Conservation (phyloP, 139 green algal genomes). For the Auxenochlorella protothecoides region DNA sequence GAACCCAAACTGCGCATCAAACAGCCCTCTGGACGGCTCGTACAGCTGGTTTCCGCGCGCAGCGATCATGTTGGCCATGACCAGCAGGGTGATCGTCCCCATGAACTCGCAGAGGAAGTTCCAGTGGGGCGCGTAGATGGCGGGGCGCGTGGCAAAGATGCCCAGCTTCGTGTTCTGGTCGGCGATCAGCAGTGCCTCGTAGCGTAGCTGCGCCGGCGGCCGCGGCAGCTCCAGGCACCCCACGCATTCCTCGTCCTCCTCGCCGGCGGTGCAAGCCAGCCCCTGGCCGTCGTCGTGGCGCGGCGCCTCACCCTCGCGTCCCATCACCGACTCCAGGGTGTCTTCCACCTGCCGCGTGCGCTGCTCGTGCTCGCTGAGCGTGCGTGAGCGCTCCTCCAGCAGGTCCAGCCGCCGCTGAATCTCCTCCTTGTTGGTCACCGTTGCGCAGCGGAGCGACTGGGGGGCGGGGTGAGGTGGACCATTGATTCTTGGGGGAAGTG, state of each 20-base stretch:
- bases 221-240: too few species aligned
- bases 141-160: constrained; percentile 53
- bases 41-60: constrained; percentile 5
- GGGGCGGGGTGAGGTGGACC: too few species aligned
- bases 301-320: neutral
- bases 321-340: neutral
- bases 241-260: neutral
- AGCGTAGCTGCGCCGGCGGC: too few species aligned
- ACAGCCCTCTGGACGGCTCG: neutral
- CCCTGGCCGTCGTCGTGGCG: too few species aligned
- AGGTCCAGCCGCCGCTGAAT: too few species aligned
- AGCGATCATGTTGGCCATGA: constrained; percentile 17
- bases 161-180: constrained; percentile 57
- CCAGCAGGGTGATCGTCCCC: constrained; percentile 12
- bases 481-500: too few species aligned
- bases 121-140: constrained; percentile 37
- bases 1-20: neutral
- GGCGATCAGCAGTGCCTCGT: constrained; percentile 14
- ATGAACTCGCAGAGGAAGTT: constrained; percentile 26
- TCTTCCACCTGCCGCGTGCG: neutral
- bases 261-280: too few species aligned
- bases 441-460: too few species aligned
- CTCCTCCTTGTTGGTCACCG: too few species aligned
- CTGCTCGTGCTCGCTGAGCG: neutral
- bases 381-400: too few species aligned